These are phyloP conservation scores for Aspergillus avenaceus DNA, from an alignment of 495 filamentous ascomycete genomes.

Conservation along the genomic window DNA sequence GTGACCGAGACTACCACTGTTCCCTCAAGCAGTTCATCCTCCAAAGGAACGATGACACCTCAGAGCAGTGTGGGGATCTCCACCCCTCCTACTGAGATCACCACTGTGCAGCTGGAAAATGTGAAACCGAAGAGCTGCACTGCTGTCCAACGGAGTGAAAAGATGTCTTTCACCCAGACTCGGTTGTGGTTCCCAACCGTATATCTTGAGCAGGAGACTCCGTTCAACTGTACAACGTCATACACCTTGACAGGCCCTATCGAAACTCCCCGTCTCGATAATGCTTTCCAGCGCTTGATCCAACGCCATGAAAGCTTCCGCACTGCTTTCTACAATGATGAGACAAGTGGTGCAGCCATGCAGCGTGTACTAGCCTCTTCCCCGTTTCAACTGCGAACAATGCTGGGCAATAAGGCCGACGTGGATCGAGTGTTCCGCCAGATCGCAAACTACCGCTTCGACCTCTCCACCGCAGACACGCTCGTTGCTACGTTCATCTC, in stretches of 20 bases:
- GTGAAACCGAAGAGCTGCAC: not conserved
- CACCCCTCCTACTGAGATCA: not conserved
- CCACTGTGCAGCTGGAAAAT: conserved; percentile 2
- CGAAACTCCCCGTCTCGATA: conserved; percentile 12
- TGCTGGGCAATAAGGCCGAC: conserved; percentile 1
- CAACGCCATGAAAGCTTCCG: conserved; percentile 31
- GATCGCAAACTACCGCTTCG: conserved; percentile 4
- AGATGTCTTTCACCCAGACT: conserved; percentile 30
- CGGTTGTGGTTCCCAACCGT: conserved; percentile 33
- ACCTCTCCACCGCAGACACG: conserved; percentile 10
- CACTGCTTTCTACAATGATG: conserved; percentile 20
- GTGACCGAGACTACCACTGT: not conserved
- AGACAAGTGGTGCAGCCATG: not conserved
- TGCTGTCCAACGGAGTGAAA: not conserved
- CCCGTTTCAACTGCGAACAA: not conserved
- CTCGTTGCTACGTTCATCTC: conserved; percentile 8
- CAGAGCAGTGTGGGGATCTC: not conserved
- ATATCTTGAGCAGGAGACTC: conserved; percentile 23
- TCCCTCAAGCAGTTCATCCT: not conserved
- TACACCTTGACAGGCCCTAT: conserved; percentile 8
- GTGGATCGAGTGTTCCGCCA: not conserved
- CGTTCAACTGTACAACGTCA: conserved; percentile 18
- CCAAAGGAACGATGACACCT: not conserved
- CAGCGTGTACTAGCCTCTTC: conserved; percentile 9
- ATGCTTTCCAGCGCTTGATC: conserved; percentile 17